phyloP scores from a whole-genome alignment of 2,329 filamentous ascomycete genomes.

The Tympanopsis confertula region DNA sequence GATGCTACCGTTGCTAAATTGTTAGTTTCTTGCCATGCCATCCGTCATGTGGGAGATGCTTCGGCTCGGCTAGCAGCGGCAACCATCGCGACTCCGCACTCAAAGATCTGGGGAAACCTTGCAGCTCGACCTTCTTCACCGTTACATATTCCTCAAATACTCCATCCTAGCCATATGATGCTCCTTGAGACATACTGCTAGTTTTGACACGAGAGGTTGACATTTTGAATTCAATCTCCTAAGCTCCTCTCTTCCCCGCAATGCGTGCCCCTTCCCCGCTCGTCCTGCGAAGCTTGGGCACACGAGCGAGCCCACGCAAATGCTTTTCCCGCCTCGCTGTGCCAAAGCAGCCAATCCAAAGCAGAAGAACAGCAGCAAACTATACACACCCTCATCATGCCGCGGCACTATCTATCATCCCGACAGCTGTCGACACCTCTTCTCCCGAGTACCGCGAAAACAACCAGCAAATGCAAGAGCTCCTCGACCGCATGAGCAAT shows the following conservation, averaged over 20 bases:
- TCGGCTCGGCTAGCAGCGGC: too few relatives aligned
- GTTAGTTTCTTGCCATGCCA: too few relatives aligned
- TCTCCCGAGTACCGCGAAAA: conserved; percentile 77
- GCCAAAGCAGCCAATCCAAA: conserved; percentile 6
- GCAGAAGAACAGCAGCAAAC: conserved; percentile 45
- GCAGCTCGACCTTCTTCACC: too few relatives aligned
- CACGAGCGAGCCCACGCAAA: conserved; percentile 11
- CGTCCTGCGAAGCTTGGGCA: conserved; percentile 21
- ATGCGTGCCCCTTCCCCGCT: conserved; percentile 20
- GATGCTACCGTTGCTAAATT: too few relatives aligned
- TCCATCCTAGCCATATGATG: too few relatives aligned
- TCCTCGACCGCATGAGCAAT: conserved; percentile 55
- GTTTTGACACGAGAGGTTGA: too few relatives aligned
- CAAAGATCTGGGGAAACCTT: too few relatives aligned
- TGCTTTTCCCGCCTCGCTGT: conserved; percentile 5
- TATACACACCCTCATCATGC: conserved; percentile 77
- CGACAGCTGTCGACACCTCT: conserved; percentile 62
- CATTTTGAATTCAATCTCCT: conserved; percentile 1
- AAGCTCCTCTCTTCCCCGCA: conserved; percentile 3
- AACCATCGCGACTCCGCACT: too few relatives aligned
- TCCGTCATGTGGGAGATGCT: too few relatives aligned
- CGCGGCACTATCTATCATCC: conserved; percentile 69
- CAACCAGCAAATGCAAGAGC: conserved; percentile 61
- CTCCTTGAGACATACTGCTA: too few relatives aligned
- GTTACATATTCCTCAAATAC: too few relatives aligned